Base-by-base conservation (phyloP, 2,329 filamentous ascomycete genomes). In the Dothistroma septosporum region DNA sequence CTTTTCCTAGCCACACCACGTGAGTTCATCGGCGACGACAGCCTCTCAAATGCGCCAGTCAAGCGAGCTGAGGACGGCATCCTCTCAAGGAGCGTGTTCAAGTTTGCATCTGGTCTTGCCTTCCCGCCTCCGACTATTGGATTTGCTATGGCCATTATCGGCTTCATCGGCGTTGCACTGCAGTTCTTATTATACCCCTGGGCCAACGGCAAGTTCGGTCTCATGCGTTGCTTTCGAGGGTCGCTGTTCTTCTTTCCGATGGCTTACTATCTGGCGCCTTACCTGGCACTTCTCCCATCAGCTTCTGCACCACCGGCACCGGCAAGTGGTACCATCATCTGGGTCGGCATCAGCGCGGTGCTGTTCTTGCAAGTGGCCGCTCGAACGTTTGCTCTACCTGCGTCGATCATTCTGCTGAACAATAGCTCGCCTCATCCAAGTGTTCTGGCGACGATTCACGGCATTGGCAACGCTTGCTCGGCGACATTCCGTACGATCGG, bases 101-200 rank as follows among this genome's bases (percentile, higher is more conserved):
- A 82, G 63, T 92, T 89, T 66, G 82, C 83, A 0, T 89, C 90
- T 31, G 91, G 91, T 1, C 79, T 94, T 0, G 89, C 89, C n/a
- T 82, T 94, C 56, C 83, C 84, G 0, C 86, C 89, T 0, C 81
- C 83, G 0, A 83, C 84, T 2, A 88, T 94, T 33, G 90, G 90
- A n/a, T 77, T 90, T 48, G 88, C 89, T 4, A 91, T 92, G 78
- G 86, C 90, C 2, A 86, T 89, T 55, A 82, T 94, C 16, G 91
- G 90, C 9, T 76, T 84, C 53, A 85, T 93, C 48, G 91, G 91
- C n/a, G 87, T 94, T 41, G 77, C 80, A 0, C 78, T 94, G 50
- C 88, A 91, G 71, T 81, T 91, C 22, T 79, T 89, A 54, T 76
- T 91, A 10, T 93, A 92, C 70, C 89, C 90, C 1, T 76, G 76